Conservation (phyloP, 805 yeast species). For the Debaryomyces prosopidis region DNA sequence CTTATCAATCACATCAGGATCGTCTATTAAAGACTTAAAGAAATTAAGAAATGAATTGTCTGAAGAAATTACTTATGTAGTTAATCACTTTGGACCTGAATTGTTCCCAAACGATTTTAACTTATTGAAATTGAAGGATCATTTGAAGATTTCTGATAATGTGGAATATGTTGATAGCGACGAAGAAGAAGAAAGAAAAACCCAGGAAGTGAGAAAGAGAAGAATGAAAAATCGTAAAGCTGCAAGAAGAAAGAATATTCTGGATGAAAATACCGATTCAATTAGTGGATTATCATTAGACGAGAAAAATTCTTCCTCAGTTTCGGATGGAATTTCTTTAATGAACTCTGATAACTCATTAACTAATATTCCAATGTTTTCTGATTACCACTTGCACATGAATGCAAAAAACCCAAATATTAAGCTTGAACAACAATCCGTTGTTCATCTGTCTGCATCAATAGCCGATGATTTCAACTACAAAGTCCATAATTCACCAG, state of each 20-base stretch:
- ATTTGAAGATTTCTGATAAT: conserved; percentile 25
- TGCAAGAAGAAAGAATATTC: conserved; percentile 14
- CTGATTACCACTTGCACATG: conserved; percentile 46
- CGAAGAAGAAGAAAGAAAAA: conserved; percentile 51
- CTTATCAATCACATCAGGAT: conserved; percentile 59
- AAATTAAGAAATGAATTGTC: conserved; percentile 61
- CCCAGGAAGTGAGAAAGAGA: conserved; percentile 47
- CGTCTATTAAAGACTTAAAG: conserved; percentile 59
- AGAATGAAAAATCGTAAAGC: conserved; percentile 31
- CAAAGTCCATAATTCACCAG: not conserved
- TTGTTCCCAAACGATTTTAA: conserved; percentile 82
- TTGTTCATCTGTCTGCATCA: conserved; percentile 29
- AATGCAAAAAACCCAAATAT: conserved; percentile 24
- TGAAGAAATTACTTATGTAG: conserved; percentile 72
- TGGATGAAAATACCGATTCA: conserved; percentile 11
- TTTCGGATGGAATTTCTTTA: conserved; percentile 61
- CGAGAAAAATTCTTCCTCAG: conserved; percentile 34
- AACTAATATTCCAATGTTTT: conserved; percentile 64
- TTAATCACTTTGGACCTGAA: conserved; percentile 80
- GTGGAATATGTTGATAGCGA: conserved; percentile 41
- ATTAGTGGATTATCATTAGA: conserved; percentile 19
- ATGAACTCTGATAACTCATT: conserved; percentile 62
- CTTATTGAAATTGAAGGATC: conserved; percentile 46
- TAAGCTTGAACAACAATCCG: conserved; percentile 23
- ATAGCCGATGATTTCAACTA: conserved; percentile 31